phyloP scores from a whole-genome alignment of 202 grass and related monocot genomes.

The Cymbopogon flexuosus region DNA sequence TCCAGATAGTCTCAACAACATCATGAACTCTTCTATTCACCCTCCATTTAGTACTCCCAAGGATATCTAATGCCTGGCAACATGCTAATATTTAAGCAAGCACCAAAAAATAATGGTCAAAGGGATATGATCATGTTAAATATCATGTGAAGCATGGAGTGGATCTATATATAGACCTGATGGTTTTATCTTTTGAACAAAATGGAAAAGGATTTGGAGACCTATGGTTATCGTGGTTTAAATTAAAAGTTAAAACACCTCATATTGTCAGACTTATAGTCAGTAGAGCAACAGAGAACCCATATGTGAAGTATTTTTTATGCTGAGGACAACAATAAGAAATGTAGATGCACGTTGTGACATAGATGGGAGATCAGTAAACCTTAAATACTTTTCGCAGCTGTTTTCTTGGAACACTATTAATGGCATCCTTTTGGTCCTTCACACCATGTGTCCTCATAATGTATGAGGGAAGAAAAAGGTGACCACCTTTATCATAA shows the following conservation, averaged over 20 bases:
- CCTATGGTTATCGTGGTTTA: background rate
- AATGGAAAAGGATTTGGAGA: background rate
- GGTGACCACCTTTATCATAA: conserved; percentile 77
- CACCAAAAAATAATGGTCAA: background rate
- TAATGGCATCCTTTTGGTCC: conserved; percentile 80
- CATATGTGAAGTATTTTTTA: background rate
- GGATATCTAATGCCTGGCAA: conserved; percentile 77
- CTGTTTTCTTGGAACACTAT: conserved; percentile 68
- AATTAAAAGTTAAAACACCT: background rate
- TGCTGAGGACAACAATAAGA: background rate
- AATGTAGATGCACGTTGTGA: conserved; percentile 5
- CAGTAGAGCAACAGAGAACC: background rate
- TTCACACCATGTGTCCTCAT: conserved; percentile 92
- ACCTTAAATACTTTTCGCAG: conserved; percentile 84
- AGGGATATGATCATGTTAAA: conserved; percentile 22
- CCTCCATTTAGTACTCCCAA: conserved; percentile 95
- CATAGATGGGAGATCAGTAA: conserved; percentile 20
- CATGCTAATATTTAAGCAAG: conserved; percentile 30
- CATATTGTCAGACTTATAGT: background rate
- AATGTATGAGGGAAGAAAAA: conserved; percentile 84
- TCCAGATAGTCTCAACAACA: conserved; percentile 79
- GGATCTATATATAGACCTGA: background rate
- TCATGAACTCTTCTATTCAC: conserved; percentile 84
- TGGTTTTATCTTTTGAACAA: background rate
- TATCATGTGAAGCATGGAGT: conserved; percentile 12